Evolutionary conservation across 345 rosid genomes (phyloP).

Genomic region (Luvunga scandens): DNA sequence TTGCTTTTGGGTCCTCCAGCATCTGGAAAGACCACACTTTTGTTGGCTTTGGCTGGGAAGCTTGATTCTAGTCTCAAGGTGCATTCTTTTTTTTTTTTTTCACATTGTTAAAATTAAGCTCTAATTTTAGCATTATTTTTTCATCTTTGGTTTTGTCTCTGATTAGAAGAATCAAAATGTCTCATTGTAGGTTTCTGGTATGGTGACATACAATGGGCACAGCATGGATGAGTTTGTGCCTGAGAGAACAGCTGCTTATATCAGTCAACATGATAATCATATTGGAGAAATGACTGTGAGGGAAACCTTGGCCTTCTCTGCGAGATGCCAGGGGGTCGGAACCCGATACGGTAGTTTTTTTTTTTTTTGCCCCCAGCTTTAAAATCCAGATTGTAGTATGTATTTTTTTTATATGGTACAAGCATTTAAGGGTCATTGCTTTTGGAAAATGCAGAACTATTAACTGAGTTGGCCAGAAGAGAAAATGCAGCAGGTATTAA

Average conservation of each 20-base stretch:
- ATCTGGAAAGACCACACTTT: conserved; percentile 74
- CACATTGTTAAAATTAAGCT: neutral
- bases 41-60: conserved; percentile 74
- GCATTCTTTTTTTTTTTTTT: neutral
- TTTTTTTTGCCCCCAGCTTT: too few species aligned
- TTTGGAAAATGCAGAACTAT: neutral
- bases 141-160: too few species aligned
- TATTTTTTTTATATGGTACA: neutral
- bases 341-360: conserved; percentile 13
- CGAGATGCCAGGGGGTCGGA: conserved; percentile 76
- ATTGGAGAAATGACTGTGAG: conserved; percentile 75
- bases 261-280: conserved; percentile 74
- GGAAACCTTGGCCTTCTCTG: conserved; percentile 79
- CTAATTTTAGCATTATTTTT: neutral
- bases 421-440: neutral
- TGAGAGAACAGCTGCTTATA: conserved; percentile 36
- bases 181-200: conserved; percentile 28
- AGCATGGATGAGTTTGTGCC: conserved; percentile 46
- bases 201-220: conserved; percentile 60
- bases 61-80: conserved; percentile 51
- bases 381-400: neutral
- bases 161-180: neutral
- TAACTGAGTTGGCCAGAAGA: conserved; percentile 35
- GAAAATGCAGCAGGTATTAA: conserved; percentile 68
- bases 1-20: conserved; percentile 81